Evolutionary conservation across 1,284 basidiomycete species (phyloP), one percentile per base, ranked within the genome.

Genomic region (Anthracocystis walkeri): DNA sequence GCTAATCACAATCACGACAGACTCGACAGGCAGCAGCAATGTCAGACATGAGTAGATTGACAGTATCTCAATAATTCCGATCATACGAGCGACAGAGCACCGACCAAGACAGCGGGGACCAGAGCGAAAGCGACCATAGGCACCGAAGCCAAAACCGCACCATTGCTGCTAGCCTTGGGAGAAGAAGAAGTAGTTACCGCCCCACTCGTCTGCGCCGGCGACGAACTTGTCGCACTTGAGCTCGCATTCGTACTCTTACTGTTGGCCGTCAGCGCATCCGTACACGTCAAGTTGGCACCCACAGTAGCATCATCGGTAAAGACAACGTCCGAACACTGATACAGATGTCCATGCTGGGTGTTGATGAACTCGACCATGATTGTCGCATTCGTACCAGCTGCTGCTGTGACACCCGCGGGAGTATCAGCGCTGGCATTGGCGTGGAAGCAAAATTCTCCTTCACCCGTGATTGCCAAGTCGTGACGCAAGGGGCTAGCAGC

Each of bases 301-400:
- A 53, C 59, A 5, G 35, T 60, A 0, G 25, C 35, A 25, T 68
- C 69, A 6, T 59, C 46, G 4, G 65, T 64, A 20, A 77, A 70
- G 8, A 45, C 57, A 4, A 77, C 75, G 38, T 72, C 69, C 42
- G 65, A 49, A 23, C 75, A 77, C 50, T 77, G 75, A 33, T 77
- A 77, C 49, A 77, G 63, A 14, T 59, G 63, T 16, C 75, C 70
- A 42, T 77, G 75, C 20, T 64, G 54, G 10, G 42, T 56, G 41
- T 42, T 69, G 49, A 77, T 73, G 59, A 42, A 77, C 38, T 77
- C 75, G 56, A 77, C 65, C 69, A 77, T 72, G 25, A 77, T n/a
- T 2, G 75, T 77, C 1, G 69, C 75, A 31, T 73, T 72, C 3
- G 68, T 65, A 7, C 70, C 70, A 18, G 42, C 63, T 2, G 25